Evolutionary conservation across 2,329 filamentous ascomycete genomes (phyloP).

Genomic region (Neofusicoccum kwambonambiense): DNA sequence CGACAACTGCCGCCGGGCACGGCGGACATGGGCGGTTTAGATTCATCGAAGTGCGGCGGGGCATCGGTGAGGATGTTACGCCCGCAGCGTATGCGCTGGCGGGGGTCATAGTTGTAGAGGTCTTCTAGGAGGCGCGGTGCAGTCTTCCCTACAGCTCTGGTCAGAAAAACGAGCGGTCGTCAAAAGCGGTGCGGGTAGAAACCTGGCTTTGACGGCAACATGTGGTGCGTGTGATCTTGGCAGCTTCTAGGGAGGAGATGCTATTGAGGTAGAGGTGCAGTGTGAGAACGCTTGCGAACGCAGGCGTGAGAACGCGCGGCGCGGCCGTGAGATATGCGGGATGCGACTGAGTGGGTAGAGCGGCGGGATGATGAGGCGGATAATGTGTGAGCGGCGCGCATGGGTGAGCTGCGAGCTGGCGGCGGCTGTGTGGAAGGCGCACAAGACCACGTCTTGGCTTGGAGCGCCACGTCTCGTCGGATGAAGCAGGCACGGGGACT

Average conservation of each 20-base stretch:
- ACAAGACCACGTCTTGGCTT: not conserved
- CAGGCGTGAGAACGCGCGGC: not conserved
- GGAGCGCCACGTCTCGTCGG: not conserved
- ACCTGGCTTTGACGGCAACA: conserved; percentile 10
- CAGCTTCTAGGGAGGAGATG: not conserved
- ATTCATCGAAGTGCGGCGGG: conserved; percentile 52
- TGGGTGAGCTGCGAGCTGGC: not conserved
- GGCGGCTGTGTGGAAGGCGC: not conserved
- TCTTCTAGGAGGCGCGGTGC: conserved; percentile 53
- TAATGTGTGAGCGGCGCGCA: conserved; percentile 7
- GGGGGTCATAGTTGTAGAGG: conserved; percentile 52
- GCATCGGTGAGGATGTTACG: conserved; percentile 59
- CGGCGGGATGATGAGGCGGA: conserved; percentile 7
- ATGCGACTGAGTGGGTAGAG: not conserved
- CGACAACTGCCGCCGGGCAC: conserved; percentile 51
- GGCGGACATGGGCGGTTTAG: conserved; percentile 31
- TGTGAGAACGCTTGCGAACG: too few relatives aligned
- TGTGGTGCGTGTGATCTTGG: not conserved
- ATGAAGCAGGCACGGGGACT: not conserved
- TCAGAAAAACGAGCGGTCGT: not conserved
- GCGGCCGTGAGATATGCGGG: not conserved
- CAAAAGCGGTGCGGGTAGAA: not conserved
- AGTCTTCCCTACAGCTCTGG: conserved; percentile 43
- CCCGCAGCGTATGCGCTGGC: conserved; percentile 43
- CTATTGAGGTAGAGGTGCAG: not conserved